These are phyloP conservation scores for Cyathus pygmaeus DNA, from an alignment of 1,284 basidiomycete genomes.

Conservation along the genomic window DNA sequence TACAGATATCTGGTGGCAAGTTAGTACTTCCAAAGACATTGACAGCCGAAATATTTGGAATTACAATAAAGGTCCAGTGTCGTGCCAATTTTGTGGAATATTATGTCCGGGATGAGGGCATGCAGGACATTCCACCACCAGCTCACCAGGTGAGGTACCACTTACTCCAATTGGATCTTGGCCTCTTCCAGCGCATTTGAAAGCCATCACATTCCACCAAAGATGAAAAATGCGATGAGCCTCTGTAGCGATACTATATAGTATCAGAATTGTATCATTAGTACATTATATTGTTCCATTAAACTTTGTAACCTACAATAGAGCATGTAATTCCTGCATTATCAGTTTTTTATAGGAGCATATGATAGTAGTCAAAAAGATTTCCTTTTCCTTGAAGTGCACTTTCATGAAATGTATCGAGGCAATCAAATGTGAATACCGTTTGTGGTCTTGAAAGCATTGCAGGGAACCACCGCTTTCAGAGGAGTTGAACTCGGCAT, in stretches of 20 bases:
- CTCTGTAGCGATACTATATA: constrained; percentile 26
- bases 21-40: neutral
- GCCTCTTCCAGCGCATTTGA: constrained; percentile 32
- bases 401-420: constrained; percentile 33
- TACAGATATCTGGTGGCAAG: constrained; percentile 19
- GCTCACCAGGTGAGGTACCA: constrained; percentile 28
- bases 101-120: constrained; percentile 40
- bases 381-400: constrained; percentile 36
- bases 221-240: constrained; percentile 16
- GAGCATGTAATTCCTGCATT: constrained; percentile 25
- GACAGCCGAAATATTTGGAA: neutral
- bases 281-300: neutral
- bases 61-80: constrained; percentile 1
- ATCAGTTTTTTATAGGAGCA: constrained; percentile 24
- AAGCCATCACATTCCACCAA: constrained; percentile 28
- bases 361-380: constrained; percentile 30
- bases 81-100: constrained; percentile 25
- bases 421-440: constrained; percentile 21
- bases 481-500: constrained; percentile 34
- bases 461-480: constrained; percentile 28
- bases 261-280: neutral
- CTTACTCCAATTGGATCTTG: constrained; percentile 21
- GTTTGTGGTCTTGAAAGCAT: constrained; percentile 23
- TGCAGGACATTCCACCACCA: constrained; percentile 36
- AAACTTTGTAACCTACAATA: constrained; percentile 8